Conservation (phyloP, 495 filamentous ascomycete species). For the Xylaria nigripes region DNA sequence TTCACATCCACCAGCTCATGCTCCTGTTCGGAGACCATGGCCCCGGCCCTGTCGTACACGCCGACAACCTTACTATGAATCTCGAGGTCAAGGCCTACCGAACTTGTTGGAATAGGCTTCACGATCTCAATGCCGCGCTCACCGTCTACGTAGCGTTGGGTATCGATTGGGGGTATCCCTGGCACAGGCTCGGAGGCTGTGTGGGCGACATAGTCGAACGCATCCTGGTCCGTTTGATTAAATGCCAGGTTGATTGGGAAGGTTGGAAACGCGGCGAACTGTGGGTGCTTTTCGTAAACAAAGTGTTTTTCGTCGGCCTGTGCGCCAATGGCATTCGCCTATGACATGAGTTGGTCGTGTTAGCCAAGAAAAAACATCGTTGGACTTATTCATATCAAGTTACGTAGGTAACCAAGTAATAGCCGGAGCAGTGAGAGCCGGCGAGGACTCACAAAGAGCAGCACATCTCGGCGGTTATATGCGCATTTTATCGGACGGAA, state of each 20-base stretch:
- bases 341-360: neutral
- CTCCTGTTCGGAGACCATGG: slow-evolving; percentile 22
- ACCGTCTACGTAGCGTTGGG: slow-evolving; percentile 24
- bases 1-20: slow-evolving; percentile 18
- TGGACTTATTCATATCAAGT: neutral
- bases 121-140: slow-evolving; percentile 25
- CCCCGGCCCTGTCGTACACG: slow-evolving; percentile 25
- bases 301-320: slow-evolving; percentile 23
- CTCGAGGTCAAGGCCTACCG: slow-evolving; percentile 22
- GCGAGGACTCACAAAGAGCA: slow-evolving; percentile 20
- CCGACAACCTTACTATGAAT: slow-evolving; percentile 20
- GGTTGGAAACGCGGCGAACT: slow-evolving; percentile 24
- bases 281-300: slow-evolving; percentile 25
- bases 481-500: slow-evolving; percentile 19
- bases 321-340: slow-evolving; percentile 27
- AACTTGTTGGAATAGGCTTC: slow-evolving; percentile 14
- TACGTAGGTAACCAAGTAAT: neutral
- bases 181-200: slow-evolving; percentile 16
- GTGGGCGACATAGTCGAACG: slow-evolving; percentile 23
- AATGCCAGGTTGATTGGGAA: slow-evolving; percentile 26
- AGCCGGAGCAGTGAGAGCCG: neutral
- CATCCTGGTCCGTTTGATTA: slow-evolving; percentile 24
- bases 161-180: slow-evolving; percentile 23
- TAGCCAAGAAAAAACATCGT: neutral
- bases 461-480: slow-evolving; percentile 23